Evolutionary conservation across 371 early-diverging fungal genomes (phyloP), one percentile per base, ranked within the genome.

Genomic region (Blakeslea trispora): DNA sequence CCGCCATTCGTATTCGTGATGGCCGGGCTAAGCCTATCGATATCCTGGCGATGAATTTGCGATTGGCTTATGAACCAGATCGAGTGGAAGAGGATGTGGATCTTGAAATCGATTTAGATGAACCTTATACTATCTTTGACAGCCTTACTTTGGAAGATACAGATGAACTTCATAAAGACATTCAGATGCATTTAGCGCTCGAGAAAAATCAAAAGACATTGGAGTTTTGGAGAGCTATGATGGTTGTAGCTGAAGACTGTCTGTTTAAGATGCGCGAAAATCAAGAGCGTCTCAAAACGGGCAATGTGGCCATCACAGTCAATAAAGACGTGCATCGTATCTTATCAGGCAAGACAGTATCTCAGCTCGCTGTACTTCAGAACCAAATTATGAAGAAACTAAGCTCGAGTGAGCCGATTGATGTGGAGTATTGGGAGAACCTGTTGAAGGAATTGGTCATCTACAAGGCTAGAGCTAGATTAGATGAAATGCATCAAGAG

Each of bases 401-500:
- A n/a, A 58, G 61, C 0, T 79, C 82, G 1, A 81, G 79, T 34
- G 84, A 78, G 28, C 91, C 91, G 3, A 84, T 95, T 15, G 96
- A 97, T 68, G 90, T 92, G 1, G 97, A 96, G 43, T 97, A 94
- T 66, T 97, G 97, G 97, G 96, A 95, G 52, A 86, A 88, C 0
- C 68, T 91, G 13, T 66, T 94, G 40, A 84, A 86, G 44, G 85
- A 87, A 34, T 59, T 95, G 46, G 80, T 83, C 5, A 91, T 95
- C 0, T 91, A 88, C 79, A 92, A 89, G 68, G 90, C 95, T 11
- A 91, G 90, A 61, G 87, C 91, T 7, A 82, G 80, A 52, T 69
- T 92, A 19, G 75, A 78, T 28, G 78, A 77, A 32, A 91, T 91
- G 85, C 94, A 94, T 68, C 79, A 84, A 45, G 77, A 76, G 21